Evolutionary conservation across 768 basidiomycete species (phyloP).

Genomic region (Mrakia blollopis): DNA sequence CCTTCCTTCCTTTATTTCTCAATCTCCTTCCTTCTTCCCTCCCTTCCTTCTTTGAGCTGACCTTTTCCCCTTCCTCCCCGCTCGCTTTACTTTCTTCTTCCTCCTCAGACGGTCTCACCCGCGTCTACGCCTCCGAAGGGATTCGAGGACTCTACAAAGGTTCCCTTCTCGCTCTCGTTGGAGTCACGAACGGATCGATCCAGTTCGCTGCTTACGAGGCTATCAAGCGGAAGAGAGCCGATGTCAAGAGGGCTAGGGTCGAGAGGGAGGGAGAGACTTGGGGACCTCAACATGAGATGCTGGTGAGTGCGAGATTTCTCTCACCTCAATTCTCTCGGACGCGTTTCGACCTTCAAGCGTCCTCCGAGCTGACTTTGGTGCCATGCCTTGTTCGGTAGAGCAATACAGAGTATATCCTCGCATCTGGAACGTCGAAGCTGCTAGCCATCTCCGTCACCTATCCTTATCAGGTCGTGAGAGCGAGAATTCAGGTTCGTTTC

Average conservation of each 20-base stretch:
- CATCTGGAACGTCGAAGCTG: conserved; percentile 87
- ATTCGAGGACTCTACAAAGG: conserved; percentile 76
- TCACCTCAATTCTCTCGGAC: neutral
- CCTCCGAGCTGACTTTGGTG: neutral
- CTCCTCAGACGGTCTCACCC: conserved; percentile 70
- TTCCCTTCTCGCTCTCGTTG: conserved; percentile 78
- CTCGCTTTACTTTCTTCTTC: no score
- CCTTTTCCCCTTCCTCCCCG: conserved; percentile 2
- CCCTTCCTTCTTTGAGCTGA: neutral
- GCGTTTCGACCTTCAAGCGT: neutral
- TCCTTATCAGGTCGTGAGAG: conserved; percentile 94
- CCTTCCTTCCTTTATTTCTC: conserved; percentile 6
- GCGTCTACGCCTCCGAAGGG: conserved; percentile 70
- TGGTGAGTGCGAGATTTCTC: conserved; percentile 58
- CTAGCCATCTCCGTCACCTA: conserved; percentile 79
- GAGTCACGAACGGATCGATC: conserved; percentile 87
- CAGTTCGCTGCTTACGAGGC: conserved; percentile 97
- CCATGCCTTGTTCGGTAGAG: conserved; percentile 52
- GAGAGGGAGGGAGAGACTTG: conserved; percentile 60
- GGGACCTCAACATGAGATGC: conserved; percentile 70
- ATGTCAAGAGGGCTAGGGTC: conserved; percentile 59
- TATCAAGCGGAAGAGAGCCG: conserved; percentile 82
- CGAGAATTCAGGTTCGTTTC: conserved; percentile 73
- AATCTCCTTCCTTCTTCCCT: neutral
- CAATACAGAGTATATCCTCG: conserved; percentile 81